Evolutionary conservation across 805 yeast genomes (phyloP).

Genomic region (Ogataea trehalophila): DNA sequence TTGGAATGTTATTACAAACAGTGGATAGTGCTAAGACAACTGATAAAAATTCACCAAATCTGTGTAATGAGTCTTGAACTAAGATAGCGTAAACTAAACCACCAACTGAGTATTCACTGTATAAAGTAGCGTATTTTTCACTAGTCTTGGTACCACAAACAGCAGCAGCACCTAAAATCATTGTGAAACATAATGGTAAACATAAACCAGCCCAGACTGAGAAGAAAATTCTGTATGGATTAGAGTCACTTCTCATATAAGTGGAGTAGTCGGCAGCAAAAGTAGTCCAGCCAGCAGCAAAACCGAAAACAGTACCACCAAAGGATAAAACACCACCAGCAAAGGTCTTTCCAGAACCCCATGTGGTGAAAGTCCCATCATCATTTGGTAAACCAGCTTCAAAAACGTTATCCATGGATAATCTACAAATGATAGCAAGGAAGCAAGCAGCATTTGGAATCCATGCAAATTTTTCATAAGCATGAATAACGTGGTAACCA

Average conservation of each 20-base stretch:
- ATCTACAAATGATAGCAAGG: conserved; percentile 72
- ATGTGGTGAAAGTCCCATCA: conserved; percentile 25
- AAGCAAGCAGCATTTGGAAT: conserved; percentile 72
- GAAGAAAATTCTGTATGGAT: conserved; percentile 54
- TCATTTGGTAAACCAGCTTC: conserved; percentile 38
- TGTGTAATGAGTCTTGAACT: conserved; percentile 75
- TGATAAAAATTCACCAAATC: conserved; percentile 86
- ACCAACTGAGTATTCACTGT: conserved; percentile 58
- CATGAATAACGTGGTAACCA: conserved; percentile 79
- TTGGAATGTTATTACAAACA: conserved; percentile 88
- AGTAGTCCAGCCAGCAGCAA: conserved; percentile 93
- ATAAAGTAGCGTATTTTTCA: conserved; percentile 43
- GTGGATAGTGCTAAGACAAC: conserved; percentile 82
- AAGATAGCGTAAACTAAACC: conserved; percentile 78
- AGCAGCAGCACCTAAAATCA: conserved; percentile 84
- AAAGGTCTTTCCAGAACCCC: conserved; percentile 54
- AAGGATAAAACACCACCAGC: conserved; percentile 77
- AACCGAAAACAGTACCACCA: conserved; percentile 81
- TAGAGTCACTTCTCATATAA: conserved; percentile 69
- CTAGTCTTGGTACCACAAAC: conserved; percentile 57
- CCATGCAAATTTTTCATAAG: conserved; percentile 85
- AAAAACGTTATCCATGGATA: conserved; percentile 64
- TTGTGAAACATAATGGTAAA: conserved; percentile 65
- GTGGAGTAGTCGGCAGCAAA: conserved; percentile 91
- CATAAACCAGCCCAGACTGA: conserved; percentile 60